phyloP scores from a whole-genome alignment of 2,329 filamentous ascomycete genomes.

The Hymenoscyphus occultus region DNA sequence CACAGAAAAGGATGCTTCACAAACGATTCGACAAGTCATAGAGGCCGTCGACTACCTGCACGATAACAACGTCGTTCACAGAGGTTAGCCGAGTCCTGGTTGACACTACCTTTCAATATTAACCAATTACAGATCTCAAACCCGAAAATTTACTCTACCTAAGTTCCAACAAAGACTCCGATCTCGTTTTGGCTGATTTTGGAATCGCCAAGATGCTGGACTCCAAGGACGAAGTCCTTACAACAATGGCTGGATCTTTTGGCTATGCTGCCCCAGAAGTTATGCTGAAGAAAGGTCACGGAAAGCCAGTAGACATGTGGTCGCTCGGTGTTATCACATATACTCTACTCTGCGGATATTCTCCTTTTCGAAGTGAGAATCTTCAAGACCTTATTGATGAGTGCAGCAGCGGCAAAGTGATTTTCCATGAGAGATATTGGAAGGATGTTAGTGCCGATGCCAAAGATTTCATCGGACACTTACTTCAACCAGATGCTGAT shows the following conservation, averaged over 20 bases:
- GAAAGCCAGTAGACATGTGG: constrained; percentile 99
- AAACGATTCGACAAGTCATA: constrained; percentile 92
- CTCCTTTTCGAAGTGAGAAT: constrained; percentile 94
- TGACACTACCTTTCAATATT: constrained; percentile 15
- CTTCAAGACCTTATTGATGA: constrained; percentile 91
- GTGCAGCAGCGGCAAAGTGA: constrained; percentile 76
- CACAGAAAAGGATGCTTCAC: constrained; percentile 89
- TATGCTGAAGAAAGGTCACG: constrained; percentile 96
- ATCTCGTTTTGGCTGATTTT: constrained; percentile 92
- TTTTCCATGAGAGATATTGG: constrained; percentile 99
- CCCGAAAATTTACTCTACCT: constrained; percentile 97
- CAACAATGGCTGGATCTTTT: constrained; percentile 97
- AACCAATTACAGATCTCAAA: constrained; percentile 71
- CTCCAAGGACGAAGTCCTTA: constrained; percentile 84
- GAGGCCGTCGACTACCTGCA: constrained; percentile 94
- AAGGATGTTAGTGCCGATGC: constrained; percentile 93
- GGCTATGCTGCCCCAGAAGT: constrained; percentile 97
- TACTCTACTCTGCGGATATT: constrained; percentile 96
- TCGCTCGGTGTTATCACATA: constrained; percentile 98
- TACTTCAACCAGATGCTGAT: constrained; percentile 76
- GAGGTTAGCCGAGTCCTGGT: constrained; percentile 55
- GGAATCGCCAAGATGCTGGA: constrained; percentile 98
- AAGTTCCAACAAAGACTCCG: constrained; percentile 71
- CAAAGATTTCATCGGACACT: constrained; percentile 84
- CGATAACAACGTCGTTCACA: constrained; percentile 89